Base-by-base conservation (phyloP, 1,139 yeast species). In the Kodamaea anthophila region DNA sequence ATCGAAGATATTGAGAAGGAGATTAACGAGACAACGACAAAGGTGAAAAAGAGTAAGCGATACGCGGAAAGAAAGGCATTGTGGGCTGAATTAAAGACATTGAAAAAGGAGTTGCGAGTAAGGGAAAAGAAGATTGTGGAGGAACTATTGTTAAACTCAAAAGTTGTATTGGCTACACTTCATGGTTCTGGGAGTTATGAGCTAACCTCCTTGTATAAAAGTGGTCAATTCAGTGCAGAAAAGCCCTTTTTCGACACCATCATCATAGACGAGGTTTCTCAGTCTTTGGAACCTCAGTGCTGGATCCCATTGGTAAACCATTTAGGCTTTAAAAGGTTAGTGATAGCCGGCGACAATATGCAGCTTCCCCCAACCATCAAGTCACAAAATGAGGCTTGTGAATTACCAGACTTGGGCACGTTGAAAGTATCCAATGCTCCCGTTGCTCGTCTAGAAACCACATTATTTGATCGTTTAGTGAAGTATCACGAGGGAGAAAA, bases 201-300 rank as follows among this genome's bases (percentile, higher is more conserved):
- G 30, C 55, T 86, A 6, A 63, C 70, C 15, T 65, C 70, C 4
- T 58, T 74, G 27, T 67, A 71, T 48, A 50, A 53, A 21, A 41
- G 52, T 23, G 31, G 29, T 6, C 18, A 19, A 6, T 31, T 25
- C 14, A 28, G 24, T 12, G 56, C 49, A 19, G 58, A 41, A 11
- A 53, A 44, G 42, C 67, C 66, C 5, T 47, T 78, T 11, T 86
- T 91, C 47, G 87, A 85, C 44, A 79, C 94, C 0, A 67, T 91
- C 14, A 83, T 91, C 13, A 87, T 91, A 26, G 98, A 91, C 53
- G 98, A 91, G 54, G 96, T 91, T 0, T 86, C 96, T 0, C 98
- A 91, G 52, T 71, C 96, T 4, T 56, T 88, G 34, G 96, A 91
- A 47, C 95, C 97, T 1, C 95, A 91, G 46, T 87, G 96, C 49